Evolutionary conservation across 345 rosid genomes (phyloP).

Genomic region (Aquilaria malaccensis): DNA sequence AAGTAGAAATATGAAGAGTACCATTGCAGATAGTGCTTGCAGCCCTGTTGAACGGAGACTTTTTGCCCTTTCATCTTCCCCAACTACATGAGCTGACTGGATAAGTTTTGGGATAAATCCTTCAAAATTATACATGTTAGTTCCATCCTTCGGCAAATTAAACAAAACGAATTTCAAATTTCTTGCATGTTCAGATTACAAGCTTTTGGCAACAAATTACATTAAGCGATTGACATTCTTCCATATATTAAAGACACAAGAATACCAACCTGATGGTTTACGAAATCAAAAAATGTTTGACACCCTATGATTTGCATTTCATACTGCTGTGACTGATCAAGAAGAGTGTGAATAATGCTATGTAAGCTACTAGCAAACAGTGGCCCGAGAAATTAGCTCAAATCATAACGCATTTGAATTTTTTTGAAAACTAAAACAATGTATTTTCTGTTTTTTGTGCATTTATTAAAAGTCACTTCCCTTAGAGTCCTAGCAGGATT

Average conservation of each 20-base stretch:
- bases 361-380: conserved; percentile 81
- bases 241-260: conserved; percentile 6
- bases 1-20: conserved; percentile 21
- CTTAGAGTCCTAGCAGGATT: background rate
- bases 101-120: conserved; percentile 84
- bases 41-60: conserved; percentile 63
- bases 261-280: conserved; percentile 78
- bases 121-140: conserved; percentile 83
- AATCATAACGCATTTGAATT: conserved; percentile 5
- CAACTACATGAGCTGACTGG: conserved; percentile 71
- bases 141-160: conserved; percentile 73
- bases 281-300: conserved; percentile 76
- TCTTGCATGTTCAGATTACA: conserved; percentile 3
- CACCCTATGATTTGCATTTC: conserved; percentile 84
- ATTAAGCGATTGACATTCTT: conserved; percentile 2
- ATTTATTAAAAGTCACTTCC: background rate
- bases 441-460: background rate
- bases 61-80: conserved; percentile 57
- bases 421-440: conserved; percentile 4
- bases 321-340: conserved; percentile 76
- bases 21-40: conserved; percentile 94
- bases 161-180: conserved; percentile 17
- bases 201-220: conserved; percentile 6
- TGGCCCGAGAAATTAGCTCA: conserved; percentile 44
- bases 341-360: conserved; percentile 62